Evolutionary conservation across 805 yeast species (phyloP).

Genomic region (Yarrowia sp.): DNA sequence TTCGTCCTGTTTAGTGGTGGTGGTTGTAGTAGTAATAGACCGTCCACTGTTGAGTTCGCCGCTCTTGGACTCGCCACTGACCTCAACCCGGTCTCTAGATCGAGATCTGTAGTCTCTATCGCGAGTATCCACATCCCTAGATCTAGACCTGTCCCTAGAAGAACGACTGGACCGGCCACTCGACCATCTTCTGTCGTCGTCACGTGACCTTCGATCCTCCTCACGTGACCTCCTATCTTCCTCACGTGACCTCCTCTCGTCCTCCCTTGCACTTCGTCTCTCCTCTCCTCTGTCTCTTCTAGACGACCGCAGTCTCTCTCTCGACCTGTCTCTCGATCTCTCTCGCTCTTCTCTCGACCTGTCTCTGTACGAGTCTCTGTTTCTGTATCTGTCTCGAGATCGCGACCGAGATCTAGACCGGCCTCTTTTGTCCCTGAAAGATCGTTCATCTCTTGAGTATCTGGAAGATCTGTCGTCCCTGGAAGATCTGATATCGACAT

Average conservation of each 20-base stretch:
- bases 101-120: constrained; percentile 9
- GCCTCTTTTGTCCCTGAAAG: not conserved
- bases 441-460: not conserved
- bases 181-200: not conserved
- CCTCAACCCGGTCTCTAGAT: not conserved
- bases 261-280: too few relatives aligned
- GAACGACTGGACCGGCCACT: not conserved
- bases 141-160: constrained; percentile 12
- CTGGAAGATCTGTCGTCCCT: not conserved
- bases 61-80: not conserved
- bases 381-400: constrained; percentile 2
- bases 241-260: too few relatives aligned
- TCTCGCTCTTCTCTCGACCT: not conserved
- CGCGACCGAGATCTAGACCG: not conserved
- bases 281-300: not conserved
- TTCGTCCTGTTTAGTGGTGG: not conserved
- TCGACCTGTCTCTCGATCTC: constrained; percentile 1
- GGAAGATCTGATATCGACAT: not conserved
- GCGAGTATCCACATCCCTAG: not conserved
- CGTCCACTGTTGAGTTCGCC: not conserved
- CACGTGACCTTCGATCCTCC: not conserved
- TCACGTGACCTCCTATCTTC: not conserved
- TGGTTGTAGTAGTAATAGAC: not conserved
- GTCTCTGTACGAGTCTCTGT: not conserved
- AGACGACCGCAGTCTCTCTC: not conserved